A percentile compares a stretch with the other conserved stretches of the same genome.
phyloP scores from a whole-genome alignment of 345 rosid species.

The Schrenkiella parvula region DNA sequence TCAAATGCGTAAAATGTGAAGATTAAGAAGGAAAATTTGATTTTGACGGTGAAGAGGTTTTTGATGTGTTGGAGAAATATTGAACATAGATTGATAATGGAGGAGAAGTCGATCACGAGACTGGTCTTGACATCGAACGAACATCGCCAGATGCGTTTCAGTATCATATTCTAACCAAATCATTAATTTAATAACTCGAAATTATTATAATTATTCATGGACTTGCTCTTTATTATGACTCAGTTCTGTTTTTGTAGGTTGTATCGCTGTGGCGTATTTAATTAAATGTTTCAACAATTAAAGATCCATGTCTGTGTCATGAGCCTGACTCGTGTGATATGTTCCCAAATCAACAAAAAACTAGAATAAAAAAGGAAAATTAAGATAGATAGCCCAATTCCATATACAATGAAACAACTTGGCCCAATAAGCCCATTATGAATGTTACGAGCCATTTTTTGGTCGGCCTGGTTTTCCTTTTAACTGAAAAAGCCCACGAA shows the following conservation, averaged over 20 bases:
- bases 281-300: neutral
- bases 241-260: neutral
- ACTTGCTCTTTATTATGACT: conserved; percentile 2
- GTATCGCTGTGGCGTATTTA: neutral
- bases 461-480: too few species aligned
- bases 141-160: conserved; percentile 13
- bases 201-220: neutral
- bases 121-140: neutral
- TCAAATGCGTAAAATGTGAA: conserved; percentile 18
- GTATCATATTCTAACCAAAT: neutral
- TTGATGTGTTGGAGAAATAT: conserved; percentile 27
- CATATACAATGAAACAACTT: neutral
- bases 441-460: too few species aligned
- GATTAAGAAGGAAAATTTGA: neutral
- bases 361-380: neutral
- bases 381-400: neutral
- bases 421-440: neutral
- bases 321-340: neutral
- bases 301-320: neutral
- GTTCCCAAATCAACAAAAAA: neutral
- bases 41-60: neutral
- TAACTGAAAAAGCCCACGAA: too few species aligned
- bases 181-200: neutral
- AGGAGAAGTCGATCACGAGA: conserved; percentile 28
- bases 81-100: conserved; percentile 15